Conservation (phyloP, 352 stramenopile genomes). For the Phytophthora lateralis region DNA sequence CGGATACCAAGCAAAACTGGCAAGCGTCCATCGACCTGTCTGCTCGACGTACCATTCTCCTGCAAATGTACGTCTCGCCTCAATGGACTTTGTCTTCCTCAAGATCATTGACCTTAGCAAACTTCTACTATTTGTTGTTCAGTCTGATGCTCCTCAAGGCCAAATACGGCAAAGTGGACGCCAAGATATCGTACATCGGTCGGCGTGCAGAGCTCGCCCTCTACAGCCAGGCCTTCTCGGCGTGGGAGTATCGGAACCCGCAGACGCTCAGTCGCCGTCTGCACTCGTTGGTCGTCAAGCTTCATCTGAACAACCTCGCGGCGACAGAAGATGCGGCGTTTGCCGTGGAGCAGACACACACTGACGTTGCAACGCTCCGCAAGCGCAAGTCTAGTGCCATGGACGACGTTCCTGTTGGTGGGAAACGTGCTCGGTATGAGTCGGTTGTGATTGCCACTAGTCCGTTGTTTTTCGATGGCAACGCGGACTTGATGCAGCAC, state of each 20-base stretch:
- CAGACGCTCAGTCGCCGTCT: constrained; percentile 61
- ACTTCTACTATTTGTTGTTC: constrained; percentile 1
- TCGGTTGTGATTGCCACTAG: constrained; percentile 7
- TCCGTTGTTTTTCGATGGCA: constrained; percentile 54
- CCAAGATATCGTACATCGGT: constrained; percentile 67
- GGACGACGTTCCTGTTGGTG: constrained; percentile 3
- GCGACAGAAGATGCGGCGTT: constrained; percentile 45
- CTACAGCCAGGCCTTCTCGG: constrained; percentile 57
- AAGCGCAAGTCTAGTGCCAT: constrained; percentile 33
- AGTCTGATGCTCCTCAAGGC: constrained; percentile 63
- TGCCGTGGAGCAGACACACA: constrained; percentile 20
- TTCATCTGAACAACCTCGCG: constrained; percentile 61
- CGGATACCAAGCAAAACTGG: constrained; percentile 40
- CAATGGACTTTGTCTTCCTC: neutral
- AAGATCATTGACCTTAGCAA: neutral
- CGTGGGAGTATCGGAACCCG: constrained; percentile 58
- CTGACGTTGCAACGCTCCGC: constrained; percentile 1
- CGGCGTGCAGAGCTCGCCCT: constrained; percentile 61
- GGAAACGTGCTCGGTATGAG: constrained; percentile 23
- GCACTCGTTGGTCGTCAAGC: constrained; percentile 64
- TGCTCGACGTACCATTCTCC: constrained; percentile 50
- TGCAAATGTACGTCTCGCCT: constrained; percentile 50
- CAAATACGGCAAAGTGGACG: constrained; percentile 65
- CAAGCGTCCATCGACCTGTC: constrained; percentile 45
- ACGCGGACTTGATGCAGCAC: constrained; percentile 45